A percentile compares a stretch with the other conserved stretches of the same genome.
These are phyloP conservation scores for Salix viminalis DNA, from an alignment of 345 rosid species.

Conservation along the genomic window DNA sequence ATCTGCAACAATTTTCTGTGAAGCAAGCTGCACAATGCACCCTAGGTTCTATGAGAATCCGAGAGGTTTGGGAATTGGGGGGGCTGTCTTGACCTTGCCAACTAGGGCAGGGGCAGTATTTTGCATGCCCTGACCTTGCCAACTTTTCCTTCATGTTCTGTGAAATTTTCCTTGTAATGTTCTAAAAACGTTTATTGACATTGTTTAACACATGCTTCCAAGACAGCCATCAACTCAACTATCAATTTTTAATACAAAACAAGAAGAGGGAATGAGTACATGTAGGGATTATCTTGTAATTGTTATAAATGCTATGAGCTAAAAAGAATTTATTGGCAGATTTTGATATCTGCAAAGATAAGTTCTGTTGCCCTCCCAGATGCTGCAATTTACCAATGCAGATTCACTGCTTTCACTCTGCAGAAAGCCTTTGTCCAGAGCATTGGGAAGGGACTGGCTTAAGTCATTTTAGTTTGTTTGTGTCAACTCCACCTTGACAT, in stretches of 20 bases:
- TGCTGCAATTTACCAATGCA: not conserved
- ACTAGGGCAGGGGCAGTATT: too few species aligned
- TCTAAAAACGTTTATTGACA: too few species aligned
- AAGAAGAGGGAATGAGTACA: not conserved
- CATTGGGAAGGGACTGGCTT: too few species aligned
- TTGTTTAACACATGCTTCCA: too few species aligned
- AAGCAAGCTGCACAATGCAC: not conserved
- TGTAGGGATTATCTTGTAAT: not conserved
- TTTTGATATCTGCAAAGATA: not conserved
- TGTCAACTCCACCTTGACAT: not conserved
- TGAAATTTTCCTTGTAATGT: too few species aligned
- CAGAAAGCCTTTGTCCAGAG: too few species aligned
- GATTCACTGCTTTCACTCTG: not conserved
- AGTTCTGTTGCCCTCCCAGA: not conserved
- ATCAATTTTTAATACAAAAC: not conserved
- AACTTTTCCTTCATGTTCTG: too few species aligned
- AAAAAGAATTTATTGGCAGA: not conserved
- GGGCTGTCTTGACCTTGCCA: too few species aligned
- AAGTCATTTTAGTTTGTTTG: not conserved
- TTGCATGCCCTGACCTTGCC: too few species aligned
- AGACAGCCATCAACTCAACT: too few species aligned
- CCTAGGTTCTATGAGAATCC: not conserved
- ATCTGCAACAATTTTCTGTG: not conserved
- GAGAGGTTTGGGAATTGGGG: not conserved
- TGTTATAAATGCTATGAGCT: not conserved